Evolutionary conservation across 306 rosid genomes (phyloP).

Genomic region (Astragalus membranaceus): DNA sequence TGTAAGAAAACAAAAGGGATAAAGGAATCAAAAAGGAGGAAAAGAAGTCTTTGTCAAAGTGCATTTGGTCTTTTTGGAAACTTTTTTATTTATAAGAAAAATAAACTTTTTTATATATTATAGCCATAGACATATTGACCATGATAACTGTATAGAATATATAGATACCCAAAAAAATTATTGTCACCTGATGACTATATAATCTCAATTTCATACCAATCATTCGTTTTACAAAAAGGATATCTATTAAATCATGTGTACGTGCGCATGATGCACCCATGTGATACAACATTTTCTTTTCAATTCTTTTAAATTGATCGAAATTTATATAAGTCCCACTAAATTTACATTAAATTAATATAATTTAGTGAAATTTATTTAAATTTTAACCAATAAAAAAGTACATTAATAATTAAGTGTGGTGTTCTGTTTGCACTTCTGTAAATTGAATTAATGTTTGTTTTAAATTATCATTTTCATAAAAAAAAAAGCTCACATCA

Average conservation of each 20-base stretch:
- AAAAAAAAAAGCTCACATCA: no score
- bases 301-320: no score
- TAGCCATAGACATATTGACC: neutral
- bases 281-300: no score
- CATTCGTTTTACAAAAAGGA: neutral
- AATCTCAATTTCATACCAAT: neutral
- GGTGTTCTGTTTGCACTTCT: no score
- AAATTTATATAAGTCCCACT: no score
- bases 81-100: neutral
- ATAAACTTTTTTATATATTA: neutral
- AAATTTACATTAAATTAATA: no score
- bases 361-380: no score
- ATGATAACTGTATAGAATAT: neutral
- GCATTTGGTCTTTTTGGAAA: slow-evolving; percentile 26
- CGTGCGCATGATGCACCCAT: neutral
- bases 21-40: slow-evolving; percentile 42
- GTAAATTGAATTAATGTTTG: no score
- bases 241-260: neutral
- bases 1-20: slow-evolving; percentile 26
- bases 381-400: neutral
- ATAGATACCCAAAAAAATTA: no score
- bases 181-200: neutral
- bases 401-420: neutral
- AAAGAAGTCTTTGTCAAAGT: slow-evolving; percentile 33
- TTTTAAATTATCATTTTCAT: no score